Base-by-base conservation (phyloP, 2,329 filamentous ascomycete species). In the Pseudogymnoascus sp. region DNA sequence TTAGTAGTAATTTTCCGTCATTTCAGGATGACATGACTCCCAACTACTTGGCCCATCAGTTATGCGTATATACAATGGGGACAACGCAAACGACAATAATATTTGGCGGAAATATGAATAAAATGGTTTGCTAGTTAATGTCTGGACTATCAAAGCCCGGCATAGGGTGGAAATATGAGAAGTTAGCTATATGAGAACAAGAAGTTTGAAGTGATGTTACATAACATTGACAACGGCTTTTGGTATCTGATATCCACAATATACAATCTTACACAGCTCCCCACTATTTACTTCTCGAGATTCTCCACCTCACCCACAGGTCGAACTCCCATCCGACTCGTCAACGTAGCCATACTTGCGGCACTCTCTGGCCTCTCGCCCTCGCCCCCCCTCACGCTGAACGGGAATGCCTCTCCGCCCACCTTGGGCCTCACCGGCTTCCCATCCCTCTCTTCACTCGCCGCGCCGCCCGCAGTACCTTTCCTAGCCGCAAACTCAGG, bases 391-490 rank as follows among this genome's bases (percentile, higher is more conserved):
- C 81, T 81, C 12, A 92, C 72, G 62, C 83, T 88, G 69, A 92
- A 92, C 0, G 89, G 89, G 67, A 90, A 81, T 0, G 89, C 87
- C 27, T 91, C 82, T 0, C 87, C 86, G 18, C 83, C 84, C 5
- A 88, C 78, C 52, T 85, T 85, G 0, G 88, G 86, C 2, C 88
- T 78, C 69, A 87, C 35, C 1, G 59, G 35, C 29, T 60, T 39
- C n/a, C 37, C 59, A 35, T 59, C 36, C 12, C 45, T 58, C 29
- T 31, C 37, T 9, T 2, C 40, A 21, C n/a, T 9, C 60, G 35
- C 58, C 36, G 29, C 52, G 5, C 15, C 55, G 10, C 21, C 29
- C 5, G 5, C 58, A 25, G 62, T 21, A 25, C 37, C 5, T 18
- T 60, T 60, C n/a, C 58, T 61, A 8, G 60, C 15, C 6, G 66